phyloP scores from a whole-genome alignment of 2,329 filamentous ascomycete genomes.

The Colletotrichum liaoningense region DNA sequence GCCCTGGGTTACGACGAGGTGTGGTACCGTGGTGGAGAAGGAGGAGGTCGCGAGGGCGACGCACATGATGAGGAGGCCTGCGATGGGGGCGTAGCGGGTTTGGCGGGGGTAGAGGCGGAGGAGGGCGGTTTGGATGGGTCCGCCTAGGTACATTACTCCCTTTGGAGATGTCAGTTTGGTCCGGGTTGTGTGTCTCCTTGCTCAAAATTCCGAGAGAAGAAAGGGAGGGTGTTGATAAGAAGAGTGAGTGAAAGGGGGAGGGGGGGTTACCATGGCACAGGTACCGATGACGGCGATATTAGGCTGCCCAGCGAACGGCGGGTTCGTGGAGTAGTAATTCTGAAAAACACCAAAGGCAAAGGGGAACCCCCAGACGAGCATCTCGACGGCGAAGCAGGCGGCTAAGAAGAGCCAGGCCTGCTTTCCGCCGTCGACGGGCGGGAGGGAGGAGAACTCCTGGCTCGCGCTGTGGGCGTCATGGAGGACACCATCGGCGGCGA shows the following conservation, averaged over 20 bases:
- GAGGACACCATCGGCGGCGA: neutral
- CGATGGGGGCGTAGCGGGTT: conserved; percentile 54
- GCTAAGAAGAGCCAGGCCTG: conserved; percentile 48
- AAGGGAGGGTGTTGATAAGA: too few relatives aligned
- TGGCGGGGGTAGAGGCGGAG: conserved; percentile 55
- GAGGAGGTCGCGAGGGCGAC: conserved; percentile 62
- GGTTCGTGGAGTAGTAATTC: conserved; percentile 72
- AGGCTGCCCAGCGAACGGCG: conserved; percentile 65
- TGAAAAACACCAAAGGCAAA: conserved; percentile 79
- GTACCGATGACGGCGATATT: conserved; percentile 74
- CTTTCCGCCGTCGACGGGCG: conserved; percentile 49
- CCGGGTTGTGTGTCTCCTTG: too few relatives aligned
- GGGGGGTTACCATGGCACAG: conserved; percentile 62
- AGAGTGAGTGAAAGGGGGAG: conserved; percentile 33
- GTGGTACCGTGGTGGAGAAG: conserved; percentile 62
- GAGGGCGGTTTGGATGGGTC: conserved; percentile 60
- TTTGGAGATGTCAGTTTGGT: conserved; percentile 29
- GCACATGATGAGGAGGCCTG: conserved; percentile 63
- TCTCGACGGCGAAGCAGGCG: conserved; percentile 59
- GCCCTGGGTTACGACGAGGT: conserved; percentile 71
- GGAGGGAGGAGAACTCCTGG: conserved; percentile 41
- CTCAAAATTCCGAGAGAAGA: too few relatives aligned
- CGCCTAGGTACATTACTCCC: conserved; percentile 67
- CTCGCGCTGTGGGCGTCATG: neutral
- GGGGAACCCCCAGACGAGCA: conserved; percentile 71